Evolutionary conservation across 345 rosid species (phyloP).

Genomic region (Arabidopsis suecica): DNA sequence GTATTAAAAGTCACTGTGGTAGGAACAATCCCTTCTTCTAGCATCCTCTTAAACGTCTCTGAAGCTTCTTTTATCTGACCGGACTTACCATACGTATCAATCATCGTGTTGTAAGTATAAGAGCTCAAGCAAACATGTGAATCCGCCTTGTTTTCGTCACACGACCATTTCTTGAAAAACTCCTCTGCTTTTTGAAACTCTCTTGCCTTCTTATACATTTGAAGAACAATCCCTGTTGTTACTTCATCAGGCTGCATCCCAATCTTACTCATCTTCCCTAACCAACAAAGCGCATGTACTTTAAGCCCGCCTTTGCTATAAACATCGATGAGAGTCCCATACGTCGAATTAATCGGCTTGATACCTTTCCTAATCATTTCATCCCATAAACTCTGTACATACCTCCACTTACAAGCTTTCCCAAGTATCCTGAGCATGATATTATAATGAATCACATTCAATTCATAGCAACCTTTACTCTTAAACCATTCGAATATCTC

Average conservation of each 20-base stretch:
- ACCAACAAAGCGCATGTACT: conserved; percentile 68
- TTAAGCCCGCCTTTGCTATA: conserved; percentile 82
- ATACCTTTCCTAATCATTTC: conserved; percentile 65
- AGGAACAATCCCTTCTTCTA: conserved; percentile 70
- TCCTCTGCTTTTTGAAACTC: conserved; percentile 82
- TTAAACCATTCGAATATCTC: conserved; percentile 94
- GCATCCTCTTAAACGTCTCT: conserved; percentile 67
- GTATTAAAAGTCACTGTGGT: conserved; percentile 89
- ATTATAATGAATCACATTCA: conserved; percentile 89
- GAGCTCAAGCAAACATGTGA: conserved; percentile 58
- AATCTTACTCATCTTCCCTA: conserved; percentile 71
- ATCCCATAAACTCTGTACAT: conserved; percentile 63
- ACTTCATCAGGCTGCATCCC: conserved; percentile 89
- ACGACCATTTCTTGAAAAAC: conserved; percentile 78
- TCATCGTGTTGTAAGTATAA: conserved; percentile 77
- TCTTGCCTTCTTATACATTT: conserved; percentile 83
- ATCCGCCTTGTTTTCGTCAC: conserved; percentile 42
- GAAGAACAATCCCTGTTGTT: conserved; percentile 76
- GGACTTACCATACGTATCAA: conserved; percentile 84
- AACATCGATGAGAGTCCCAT: conserved; percentile 87
- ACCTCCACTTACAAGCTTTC: conserved; percentile 67
- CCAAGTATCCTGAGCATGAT: conserved; percentile 80
- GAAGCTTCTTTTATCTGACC: conserved; percentile 79
- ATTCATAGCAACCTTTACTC: conserved; percentile 63
- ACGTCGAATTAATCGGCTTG: conserved; percentile 74